Conservation (phyloP, 441 rosid genomes). For the Capsella rubella region DNA sequence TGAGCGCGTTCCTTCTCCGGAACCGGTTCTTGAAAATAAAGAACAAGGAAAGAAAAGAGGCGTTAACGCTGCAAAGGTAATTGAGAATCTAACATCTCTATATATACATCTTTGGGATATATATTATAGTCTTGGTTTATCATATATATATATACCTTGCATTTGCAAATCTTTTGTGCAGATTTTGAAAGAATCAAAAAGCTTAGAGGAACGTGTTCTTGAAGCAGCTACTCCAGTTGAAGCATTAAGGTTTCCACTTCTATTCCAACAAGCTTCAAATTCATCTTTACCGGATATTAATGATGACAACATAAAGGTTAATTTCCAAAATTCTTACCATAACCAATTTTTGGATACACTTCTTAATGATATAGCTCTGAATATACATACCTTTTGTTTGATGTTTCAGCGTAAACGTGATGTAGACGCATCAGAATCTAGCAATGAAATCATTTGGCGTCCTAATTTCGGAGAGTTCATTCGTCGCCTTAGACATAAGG, state of each 20-base stretch:
- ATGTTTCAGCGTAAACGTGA: slow-evolving; percentile 59
- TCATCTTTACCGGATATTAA: slow-evolving; percentile 48
- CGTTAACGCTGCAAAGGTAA: slow-evolving; percentile 77
- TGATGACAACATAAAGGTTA: slow-evolving; percentile 26
- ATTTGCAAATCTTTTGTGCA: slow-evolving; percentile 36
- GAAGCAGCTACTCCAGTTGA: slow-evolving; percentile 79
- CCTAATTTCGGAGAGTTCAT: slow-evolving; percentile 82
- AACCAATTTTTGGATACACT: background rate
- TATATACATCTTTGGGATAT: background rate
- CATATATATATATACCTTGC: background rate
- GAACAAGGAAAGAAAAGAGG: slow-evolving; percentile 69
- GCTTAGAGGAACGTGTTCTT: slow-evolving; percentile 70
- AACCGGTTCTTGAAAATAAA: slow-evolving; percentile 65
- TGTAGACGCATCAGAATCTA: slow-evolving; percentile 49
- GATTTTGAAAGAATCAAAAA: slow-evolving; percentile 54
- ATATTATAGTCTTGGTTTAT: background rate
- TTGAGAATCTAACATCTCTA: background rate
- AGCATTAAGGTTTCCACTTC: slow-evolving; percentile 64
- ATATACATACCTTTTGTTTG: slow-evolving; percentile 12
- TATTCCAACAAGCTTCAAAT: slow-evolving; percentile 43
- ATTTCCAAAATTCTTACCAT: background rate
- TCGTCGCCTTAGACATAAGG: slow-evolving; percentile 81
- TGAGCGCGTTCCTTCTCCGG: slow-evolving; percentile 82
- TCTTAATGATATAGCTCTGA: slow-evolving; percentile 22
- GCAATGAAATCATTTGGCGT: slow-evolving; percentile 70